Conservation (phyloP, 108 stramenopile species). For the Skeletonema potamos region DNA sequence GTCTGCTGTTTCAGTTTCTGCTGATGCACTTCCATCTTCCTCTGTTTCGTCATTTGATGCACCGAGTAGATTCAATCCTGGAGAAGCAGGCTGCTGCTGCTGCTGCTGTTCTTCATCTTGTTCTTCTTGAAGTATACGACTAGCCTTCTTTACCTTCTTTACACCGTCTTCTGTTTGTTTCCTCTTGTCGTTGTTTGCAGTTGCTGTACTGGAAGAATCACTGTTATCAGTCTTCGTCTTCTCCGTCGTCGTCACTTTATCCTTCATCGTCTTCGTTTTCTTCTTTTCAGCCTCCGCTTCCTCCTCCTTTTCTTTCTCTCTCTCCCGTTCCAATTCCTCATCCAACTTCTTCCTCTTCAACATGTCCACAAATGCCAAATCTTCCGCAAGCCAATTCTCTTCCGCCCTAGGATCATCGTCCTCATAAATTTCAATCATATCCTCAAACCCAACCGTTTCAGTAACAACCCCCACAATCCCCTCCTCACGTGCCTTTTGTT, state of each 20-base stretch:
- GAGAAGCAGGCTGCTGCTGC: too few relatives aligned
- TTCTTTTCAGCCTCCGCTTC: slow-evolving; percentile 2
- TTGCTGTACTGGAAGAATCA: not conserved
- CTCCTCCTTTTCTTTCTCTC: not conserved
- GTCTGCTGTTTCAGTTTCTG: too few relatives aligned
- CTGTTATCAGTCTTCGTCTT: slow-evolving; percentile 1
- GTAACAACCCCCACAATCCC: slow-evolving; percentile 66
- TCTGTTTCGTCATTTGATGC: too few relatives aligned
- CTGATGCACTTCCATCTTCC: too few relatives aligned
- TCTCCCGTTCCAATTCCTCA: slow-evolving; percentile 2
- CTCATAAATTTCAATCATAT: slow-evolving; percentile 52
- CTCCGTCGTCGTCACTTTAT: not conserved
- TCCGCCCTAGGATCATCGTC: slow-evolving; percentile 17
- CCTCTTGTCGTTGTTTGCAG: not conserved
- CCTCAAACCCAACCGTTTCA: slow-evolving; percentile 34
- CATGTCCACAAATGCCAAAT: slow-evolving; percentile 37
- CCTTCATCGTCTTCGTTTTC: slow-evolving; percentile 5
- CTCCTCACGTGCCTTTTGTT: slow-evolving; percentile 50
- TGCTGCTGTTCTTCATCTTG: too few relatives aligned
- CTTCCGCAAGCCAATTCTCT: slow-evolving; percentile 48
- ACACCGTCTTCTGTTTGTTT: not conserved
- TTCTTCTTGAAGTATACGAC: not conserved
- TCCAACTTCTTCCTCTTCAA: slow-evolving; percentile 27
- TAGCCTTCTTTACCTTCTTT: not conserved
- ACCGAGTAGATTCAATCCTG: too few relatives aligned